phyloP scores from a whole-genome alignment of 495 filamentous ascomycete genomes.

The Bryoglossum gracile region DNA sequence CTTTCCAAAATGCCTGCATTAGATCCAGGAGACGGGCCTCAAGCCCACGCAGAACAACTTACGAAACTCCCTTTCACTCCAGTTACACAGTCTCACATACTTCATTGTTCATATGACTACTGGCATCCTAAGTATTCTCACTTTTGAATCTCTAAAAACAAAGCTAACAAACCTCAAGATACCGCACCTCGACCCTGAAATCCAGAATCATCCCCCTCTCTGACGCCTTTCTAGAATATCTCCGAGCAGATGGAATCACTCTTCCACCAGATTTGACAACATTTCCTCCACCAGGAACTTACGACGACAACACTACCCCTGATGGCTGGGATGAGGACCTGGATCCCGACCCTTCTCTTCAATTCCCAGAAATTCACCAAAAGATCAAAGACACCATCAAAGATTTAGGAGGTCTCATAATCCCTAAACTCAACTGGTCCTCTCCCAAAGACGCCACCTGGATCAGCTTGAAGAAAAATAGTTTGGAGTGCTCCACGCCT shows the following conservation, averaged over 20 bases:
- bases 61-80: conserved; percentile 67
- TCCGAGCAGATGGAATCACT: conserved; percentile 88
- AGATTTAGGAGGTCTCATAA: conserved; percentile 72
- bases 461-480: conserved; percentile 80
- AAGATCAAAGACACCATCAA: conserved; percentile 67
- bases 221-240: conserved; percentile 69
- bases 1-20: conserved; percentile 20
- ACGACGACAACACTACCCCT: conserved; percentile 27
- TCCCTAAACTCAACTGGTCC: conserved; percentile 96
- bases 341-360: conserved; percentile 32
- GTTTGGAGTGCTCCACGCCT: conserved; percentile 74
- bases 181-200: conserved; percentile 75
- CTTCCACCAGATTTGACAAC: conserved; percentile 37
- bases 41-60: conserved; percentile 19
- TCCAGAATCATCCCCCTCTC: conserved; percentile 74
- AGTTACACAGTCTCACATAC: conserved; percentile 74
- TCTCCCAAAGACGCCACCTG: conserved; percentile 95
- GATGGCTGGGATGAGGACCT: conserved; percentile 35
- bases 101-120: conserved; percentile 87
- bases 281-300: conserved; percentile 3
- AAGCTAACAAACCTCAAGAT: conserved; percentile 33
- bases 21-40: neutral
- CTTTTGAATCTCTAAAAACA: neutral
- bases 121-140: conserved; percentile 69
- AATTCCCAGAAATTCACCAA: conserved; percentile 63